These are phyloP conservation scores for Pulveroboletus ridleyi DNA, from an alignment of 1,284 basidiomycete species.

Conservation along the genomic window DNA sequence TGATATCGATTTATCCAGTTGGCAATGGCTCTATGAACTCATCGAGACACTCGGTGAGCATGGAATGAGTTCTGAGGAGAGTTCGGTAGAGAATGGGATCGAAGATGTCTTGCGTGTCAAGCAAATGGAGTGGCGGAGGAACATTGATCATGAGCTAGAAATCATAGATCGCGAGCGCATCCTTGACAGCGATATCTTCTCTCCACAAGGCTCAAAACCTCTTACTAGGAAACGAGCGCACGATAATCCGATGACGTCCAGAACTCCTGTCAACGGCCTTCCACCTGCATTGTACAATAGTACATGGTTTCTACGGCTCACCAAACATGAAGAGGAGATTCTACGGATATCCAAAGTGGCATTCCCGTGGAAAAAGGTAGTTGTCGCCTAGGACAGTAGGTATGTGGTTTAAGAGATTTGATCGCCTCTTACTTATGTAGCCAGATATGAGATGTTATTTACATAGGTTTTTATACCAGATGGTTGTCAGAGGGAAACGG, in stretches of 20 bases:
- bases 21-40: neutral
- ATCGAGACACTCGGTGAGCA: neutral
- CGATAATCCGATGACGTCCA: neutral
- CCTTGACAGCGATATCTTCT: neutral
- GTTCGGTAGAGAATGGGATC: neutral
- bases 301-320: neutral
- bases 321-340: neutral
- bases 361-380: neutral
- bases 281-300: neutral
- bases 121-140: neutral
- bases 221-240: neutral
- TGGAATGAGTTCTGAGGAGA: conserved; percentile 1
- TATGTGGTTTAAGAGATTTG: neutral
- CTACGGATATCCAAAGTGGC: neutral
- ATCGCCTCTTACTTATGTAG: neutral
- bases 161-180: neutral
- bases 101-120: neutral
- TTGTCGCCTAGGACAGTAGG: neutral
- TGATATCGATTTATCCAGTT: neutral
- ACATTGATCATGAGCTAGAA: neutral
- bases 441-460: no score
- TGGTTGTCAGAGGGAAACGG: no score
- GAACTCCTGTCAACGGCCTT: neutral
- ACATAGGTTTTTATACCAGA: no score
- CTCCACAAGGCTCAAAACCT: neutral